phyloP scores from a whole-genome alignment of 2,329 filamentous ascomycete genomes.

The Colletotrichum sp. region DNA sequence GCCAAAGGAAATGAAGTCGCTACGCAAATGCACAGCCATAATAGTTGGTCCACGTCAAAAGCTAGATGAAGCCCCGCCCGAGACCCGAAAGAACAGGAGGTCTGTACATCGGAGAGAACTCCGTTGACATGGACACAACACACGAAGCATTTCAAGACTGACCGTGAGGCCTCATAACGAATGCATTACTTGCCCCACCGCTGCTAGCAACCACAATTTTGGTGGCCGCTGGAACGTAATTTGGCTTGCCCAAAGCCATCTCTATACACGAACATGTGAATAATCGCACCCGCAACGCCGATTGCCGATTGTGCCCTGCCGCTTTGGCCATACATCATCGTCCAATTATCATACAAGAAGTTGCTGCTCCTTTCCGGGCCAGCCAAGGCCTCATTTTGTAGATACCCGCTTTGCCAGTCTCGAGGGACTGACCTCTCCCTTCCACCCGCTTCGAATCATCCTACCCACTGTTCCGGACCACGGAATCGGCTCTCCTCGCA shows the following conservation, averaged over 20 bases:
- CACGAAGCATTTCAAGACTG: neutral
- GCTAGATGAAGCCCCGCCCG: neutral
- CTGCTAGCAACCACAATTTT: neutral
- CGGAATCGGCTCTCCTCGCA: neutral
- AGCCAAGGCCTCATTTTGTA: neutral
- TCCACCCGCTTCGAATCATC: neutral
- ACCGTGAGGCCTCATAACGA: neutral
- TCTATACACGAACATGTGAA: slow-evolving; percentile 16
- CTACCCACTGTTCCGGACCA: neutral
- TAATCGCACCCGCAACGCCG: slow-evolving; percentile 18
- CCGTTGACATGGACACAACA: neutral
- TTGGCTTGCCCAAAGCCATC: neutral
- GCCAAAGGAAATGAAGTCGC: neutral
- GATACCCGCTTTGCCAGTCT: neutral
- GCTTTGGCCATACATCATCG: slow-evolving; percentile 20
- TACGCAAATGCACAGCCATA: neutral
- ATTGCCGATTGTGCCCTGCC: slow-evolving; percentile 13
- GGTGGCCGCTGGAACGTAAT: neutral
- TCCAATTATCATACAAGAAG: slow-evolving; percentile 22
- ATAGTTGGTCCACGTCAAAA: neutral
- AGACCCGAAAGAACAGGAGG: neutral
- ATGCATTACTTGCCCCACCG: slow-evolving; percentile 8
- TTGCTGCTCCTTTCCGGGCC: slow-evolving; percentile 1
- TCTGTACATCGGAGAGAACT: neutral
- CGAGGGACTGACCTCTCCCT: neutral